Conservation (phyloP, 2,329 filamentous ascomycete species). For the Fusarium sp. region DNA sequence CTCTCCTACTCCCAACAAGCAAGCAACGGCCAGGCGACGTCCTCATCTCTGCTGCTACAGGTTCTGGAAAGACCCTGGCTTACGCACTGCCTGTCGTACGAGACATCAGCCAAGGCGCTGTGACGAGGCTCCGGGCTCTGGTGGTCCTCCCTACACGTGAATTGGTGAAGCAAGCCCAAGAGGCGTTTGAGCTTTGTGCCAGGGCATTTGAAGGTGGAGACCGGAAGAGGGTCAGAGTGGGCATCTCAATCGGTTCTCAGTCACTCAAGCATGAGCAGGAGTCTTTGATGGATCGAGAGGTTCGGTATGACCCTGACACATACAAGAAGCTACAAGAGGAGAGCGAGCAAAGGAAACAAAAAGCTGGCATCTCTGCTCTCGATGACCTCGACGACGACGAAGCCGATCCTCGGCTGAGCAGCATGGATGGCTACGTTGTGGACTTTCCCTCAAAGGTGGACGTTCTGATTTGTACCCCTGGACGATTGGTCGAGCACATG, state of each 20-base stretch:
- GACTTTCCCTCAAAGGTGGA: constrained; percentile 80
- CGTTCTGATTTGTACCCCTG: constrained; percentile 90
- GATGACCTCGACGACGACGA: constrained; percentile 38
- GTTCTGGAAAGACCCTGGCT: constrained; percentile 93
- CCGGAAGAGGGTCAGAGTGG: constrained; percentile 79
- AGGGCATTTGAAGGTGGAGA: constrained; percentile 66
- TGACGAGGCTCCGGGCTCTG: constrained; percentile 79
- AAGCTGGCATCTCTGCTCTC: constrained; percentile 11
- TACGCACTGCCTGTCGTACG: constrained; percentile 90
- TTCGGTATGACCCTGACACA: constrained; percentile 72
- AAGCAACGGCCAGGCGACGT: constrained; percentile 78
- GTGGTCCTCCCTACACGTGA: constrained; percentile 93
- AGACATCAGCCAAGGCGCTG: constrained; percentile 73
- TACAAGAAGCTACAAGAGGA: constrained; percentile 52
- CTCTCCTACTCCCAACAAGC: constrained; percentile 77
- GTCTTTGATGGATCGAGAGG: constrained; percentile 58
- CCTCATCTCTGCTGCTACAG: constrained; percentile 91
- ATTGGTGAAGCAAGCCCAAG: constrained; percentile 86
- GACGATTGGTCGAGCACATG: constrained; percentile 91
- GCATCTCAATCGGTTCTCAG: constrained; percentile 85
- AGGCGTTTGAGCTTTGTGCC: constrained; percentile 80
- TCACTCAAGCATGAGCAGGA: constrained; percentile 75
- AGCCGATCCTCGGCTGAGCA: constrained; percentile 48
- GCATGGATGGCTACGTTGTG: constrained; percentile 65
- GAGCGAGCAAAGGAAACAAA: constrained; percentile 7